Conservation (phyloP, 352 stramenopile species). For the Globisporangium nunn region DNA sequence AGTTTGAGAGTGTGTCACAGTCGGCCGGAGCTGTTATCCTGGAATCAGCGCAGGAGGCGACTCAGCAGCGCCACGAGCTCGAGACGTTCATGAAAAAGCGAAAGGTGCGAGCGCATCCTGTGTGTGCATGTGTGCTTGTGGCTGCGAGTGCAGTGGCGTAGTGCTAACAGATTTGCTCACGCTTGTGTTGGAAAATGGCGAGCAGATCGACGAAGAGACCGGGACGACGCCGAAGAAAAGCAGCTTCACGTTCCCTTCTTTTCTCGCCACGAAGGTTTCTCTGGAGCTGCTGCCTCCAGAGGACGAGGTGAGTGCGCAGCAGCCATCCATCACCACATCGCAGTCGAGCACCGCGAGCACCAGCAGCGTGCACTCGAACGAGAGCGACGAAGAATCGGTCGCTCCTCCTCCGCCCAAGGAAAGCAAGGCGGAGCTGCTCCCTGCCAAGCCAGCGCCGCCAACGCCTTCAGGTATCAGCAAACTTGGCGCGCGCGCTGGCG, state of each 20-base stretch:
- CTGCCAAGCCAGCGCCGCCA: conserved; percentile 2
- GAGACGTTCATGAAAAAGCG: conserved; percentile 44
- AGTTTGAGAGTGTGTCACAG: conserved; percentile 17
- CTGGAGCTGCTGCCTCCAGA: neutral
- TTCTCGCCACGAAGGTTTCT: conserved; percentile 29
- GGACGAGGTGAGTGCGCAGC: neutral
- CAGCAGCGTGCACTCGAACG: conserved; percentile 11
- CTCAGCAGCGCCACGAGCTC: conserved; percentile 26
- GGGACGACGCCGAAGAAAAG: conserved; percentile 41
- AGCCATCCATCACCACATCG: conserved; percentile 5
- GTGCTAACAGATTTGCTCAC: neutral
- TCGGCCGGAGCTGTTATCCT: conserved; percentile 20
- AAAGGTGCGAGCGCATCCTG: conserved; percentile 17
- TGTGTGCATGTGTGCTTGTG: neutral
- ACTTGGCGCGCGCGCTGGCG: conserved; percentile 1
- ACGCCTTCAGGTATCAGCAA: conserved; percentile 7
- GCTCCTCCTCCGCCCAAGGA: neutral
- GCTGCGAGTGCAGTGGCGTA: neutral
- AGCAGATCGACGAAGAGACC: conserved; percentile 28
- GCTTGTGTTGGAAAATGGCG: neutral
- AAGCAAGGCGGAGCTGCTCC: neutral
- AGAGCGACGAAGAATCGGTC: conserved; percentile 9
- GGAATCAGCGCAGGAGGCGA: conserved; percentile 21
- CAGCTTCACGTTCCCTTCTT: conserved; percentile 27
- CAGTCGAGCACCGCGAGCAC: conserved; percentile 15